Base-by-base conservation (phyloP, 140 eudicot species). In the Anethum foeniculum region DNA sequence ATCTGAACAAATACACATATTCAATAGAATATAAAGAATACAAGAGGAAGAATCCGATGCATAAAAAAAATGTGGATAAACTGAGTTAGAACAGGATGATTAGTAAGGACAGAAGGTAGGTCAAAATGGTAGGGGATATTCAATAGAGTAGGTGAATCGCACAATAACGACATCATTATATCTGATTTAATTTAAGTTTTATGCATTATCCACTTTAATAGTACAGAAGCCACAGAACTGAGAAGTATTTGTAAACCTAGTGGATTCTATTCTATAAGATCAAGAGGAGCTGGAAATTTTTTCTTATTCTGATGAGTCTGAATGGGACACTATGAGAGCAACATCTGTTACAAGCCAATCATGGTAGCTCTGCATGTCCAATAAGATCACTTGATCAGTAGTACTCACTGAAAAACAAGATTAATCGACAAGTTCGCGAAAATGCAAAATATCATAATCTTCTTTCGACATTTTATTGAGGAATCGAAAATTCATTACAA, bases 131-230 rank as follows among this genome's bases (percentile, higher is more conserved):
- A 68, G 75, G n/a, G 44, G 11, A 15, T 68, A 34, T 68, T 68
- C 75, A 68, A 68, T 30, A 68, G 44, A 69, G 75, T 69, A 30
- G 75, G 75, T 32, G 25, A 34, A 69, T 36, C 75, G 75, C 75
- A 69, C 41, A 69, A 69, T 36, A 68, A 69, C 44, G 46, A 69
- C 46, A 36, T 69, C 46, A 69, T 36, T 34, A 34, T 30, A 13
- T 69, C 25, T 7, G 71, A 62, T 25, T 62, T 62, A 62, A 12
- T 27, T 25, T 27, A 2, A 60, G 69, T n/a, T 60, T 60, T 2
- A 1, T 60, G 69, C 69, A 8, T 60, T 60, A 60, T 68, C 43
- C 74, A 68, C 43, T 68, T 3, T 13, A 32, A 28, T 69, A 69
- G 6, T 69, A 69, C 19, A 23, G 12, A 68, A 30, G n/a, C 32